These are phyloP conservation scores for Thelonectria discophora DNA, from an alignment of 2,329 filamentous ascomycete genomes.

Conservation along the genomic window DNA sequence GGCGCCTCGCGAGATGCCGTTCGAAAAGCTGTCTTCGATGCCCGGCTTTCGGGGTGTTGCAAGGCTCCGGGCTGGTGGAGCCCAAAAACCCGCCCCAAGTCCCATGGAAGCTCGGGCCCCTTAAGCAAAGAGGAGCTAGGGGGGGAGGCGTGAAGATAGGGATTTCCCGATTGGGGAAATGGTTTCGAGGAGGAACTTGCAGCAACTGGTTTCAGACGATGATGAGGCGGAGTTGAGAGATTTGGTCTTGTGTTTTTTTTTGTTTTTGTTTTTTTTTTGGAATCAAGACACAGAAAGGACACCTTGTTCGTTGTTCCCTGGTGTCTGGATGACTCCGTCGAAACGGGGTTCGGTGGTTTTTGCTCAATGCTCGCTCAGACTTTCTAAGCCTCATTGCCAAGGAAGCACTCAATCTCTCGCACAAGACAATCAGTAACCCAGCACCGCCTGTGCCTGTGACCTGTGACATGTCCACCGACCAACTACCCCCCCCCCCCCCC, in stretches of 20 bases:
- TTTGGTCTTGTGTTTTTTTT: too few relatives aligned
- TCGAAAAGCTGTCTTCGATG: not conserved
- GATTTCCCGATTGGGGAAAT: conserved; percentile 18
- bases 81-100: too few relatives aligned
- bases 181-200: conserved; percentile 10
- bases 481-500: too few relatives aligned
- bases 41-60: conserved; percentile 44
- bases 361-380: not conserved
- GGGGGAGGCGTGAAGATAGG: conserved; percentile 11
- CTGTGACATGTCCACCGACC: too few relatives aligned
- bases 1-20: conserved; percentile 1
- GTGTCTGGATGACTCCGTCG: too few relatives aligned
- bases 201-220: not conserved
- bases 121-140: too few relatives aligned
- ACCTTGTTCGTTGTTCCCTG: too few relatives aligned
- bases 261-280: too few relatives aligned
- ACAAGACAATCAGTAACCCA: not conserved
- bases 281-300: too few relatives aligned
- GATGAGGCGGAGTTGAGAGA: not conserved
- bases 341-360: too few relatives aligned
- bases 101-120: too few relatives aligned
- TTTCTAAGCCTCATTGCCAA: not conserved
- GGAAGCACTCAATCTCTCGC: conserved; percentile 1
- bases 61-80: conserved; percentile 36
- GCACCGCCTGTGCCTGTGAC: not conserved